Percentiles rank a stretch among this genome's conserved stretches.
Evolutionary conservation across 164 flowering plant genomes (phyloP).

Genomic region (Akebia trifoliata): DNA sequence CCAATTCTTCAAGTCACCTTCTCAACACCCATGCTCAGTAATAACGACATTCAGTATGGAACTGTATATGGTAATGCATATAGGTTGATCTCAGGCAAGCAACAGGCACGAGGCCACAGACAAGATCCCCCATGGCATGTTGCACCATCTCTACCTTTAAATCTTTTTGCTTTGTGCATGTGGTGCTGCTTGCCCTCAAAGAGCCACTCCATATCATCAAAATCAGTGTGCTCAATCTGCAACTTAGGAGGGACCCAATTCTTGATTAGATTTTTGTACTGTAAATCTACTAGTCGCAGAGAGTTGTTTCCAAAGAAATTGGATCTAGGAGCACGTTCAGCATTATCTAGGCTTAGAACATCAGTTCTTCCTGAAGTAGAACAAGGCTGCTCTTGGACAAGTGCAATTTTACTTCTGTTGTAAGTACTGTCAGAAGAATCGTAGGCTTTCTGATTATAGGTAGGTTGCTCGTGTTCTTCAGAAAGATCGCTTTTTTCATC

Average conservation of each 20-base stretch:
- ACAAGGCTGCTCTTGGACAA: neutral
- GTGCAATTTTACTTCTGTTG: conserved; percentile 22
- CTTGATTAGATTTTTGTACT: conserved; percentile 11
- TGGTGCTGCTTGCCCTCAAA: conserved; percentile 16
- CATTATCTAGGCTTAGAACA: neutral
- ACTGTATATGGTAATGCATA: conserved; percentile 51
- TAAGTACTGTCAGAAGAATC: conserved; percentile 44
- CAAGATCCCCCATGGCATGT: neutral
- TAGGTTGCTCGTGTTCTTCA: conserved; percentile 50
- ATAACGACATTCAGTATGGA: conserved; percentile 33
- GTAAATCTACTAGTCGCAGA: neutral
- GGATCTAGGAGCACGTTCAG: neutral
- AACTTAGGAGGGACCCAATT: conserved; percentile 24
- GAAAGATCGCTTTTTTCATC: conserved; percentile 43
- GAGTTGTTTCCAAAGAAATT: neutral
- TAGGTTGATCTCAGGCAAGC: conserved; percentile 30
- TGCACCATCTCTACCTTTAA: conserved; percentile 9
- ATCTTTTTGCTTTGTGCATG: no score
- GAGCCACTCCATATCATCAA: conserved; percentile 40
- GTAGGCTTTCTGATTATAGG: conserved; percentile 19
- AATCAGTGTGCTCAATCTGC: neutral
- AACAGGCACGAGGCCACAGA: conserved; percentile 31
- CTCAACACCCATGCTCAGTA: no score
- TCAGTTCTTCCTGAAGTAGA: conserved; percentile 16
- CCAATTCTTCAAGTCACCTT: no score